Conservation (phyloP, 2,329 filamentous ascomycete species). For the Periconia digitata region DNA sequence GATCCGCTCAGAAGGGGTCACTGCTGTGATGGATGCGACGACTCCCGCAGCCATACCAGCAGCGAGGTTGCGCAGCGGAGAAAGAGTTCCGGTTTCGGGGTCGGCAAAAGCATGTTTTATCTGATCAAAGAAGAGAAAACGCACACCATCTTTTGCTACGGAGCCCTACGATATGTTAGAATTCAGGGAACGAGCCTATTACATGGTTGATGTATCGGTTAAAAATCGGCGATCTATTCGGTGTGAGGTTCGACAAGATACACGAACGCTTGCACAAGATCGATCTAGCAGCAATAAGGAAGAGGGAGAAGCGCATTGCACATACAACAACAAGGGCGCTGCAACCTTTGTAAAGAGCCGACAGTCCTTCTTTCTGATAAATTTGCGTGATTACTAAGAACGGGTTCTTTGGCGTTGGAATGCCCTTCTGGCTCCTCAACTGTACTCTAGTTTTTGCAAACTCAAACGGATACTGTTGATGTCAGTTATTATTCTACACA, state of each 20-base stretch:
- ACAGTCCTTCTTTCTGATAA: slow-evolving; percentile 57
- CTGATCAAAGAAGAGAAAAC: slow-evolving; percentile 67
- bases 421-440: slow-evolving; percentile 50
- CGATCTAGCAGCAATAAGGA: no score
- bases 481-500: slow-evolving; percentile 7
- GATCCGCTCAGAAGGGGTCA: slow-evolving; percentile 68
- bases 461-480: slow-evolving; percentile 60
- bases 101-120: slow-evolving; percentile 63
- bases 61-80: slow-evolving; percentile 58
- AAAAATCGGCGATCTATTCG: not conserved
- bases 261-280: not conserved
- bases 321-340: slow-evolving; percentile 57
- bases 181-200: not conserved
- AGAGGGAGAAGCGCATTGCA: slow-evolving; percentile 1
- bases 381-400: slow-evolving; percentile 60
- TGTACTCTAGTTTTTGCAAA: slow-evolving; percentile 68
- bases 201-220: not conserved
- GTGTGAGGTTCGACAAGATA: no score
- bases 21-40: slow-evolving; percentile 63
- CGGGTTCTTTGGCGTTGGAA: slow-evolving; percentile 56
- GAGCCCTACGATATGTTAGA: slow-evolving; percentile 49
- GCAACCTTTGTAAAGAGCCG: slow-evolving; percentile 65
- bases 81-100: slow-evolving; percentile 57
- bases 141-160: slow-evolving; percentile 65
- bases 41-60: slow-evolving; percentile 67